phyloP scores from a whole-genome alignment of 2,329 filamentous ascomycete species.

The Plenodomus lindquistii region DNA sequence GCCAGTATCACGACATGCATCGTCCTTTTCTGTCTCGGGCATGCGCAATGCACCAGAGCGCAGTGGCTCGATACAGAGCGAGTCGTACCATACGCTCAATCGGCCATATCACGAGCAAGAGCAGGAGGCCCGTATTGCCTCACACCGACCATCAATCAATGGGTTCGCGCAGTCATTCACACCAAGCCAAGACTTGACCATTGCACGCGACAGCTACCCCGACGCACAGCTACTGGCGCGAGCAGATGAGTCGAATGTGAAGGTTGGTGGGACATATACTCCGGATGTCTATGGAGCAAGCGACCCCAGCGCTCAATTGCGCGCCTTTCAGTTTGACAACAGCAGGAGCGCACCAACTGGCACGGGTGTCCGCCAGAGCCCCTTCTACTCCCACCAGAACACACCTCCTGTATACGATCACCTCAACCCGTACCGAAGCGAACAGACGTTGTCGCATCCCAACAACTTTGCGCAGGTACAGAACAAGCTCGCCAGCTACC shows the following conservation, averaged over 20 bases:
- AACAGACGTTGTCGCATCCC: conserved; percentile 47
- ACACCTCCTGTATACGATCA: conserved; percentile 52
- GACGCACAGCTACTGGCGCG: conserved; percentile 27
- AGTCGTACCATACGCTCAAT: conserved; percentile 41
- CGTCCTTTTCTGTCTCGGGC: conserved; percentile 55
- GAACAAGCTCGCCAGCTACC: conserved; percentile 53
- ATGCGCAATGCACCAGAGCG: conserved; percentile 43
- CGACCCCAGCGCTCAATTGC: conserved; percentile 44
- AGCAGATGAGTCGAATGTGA: conserved; percentile 22
- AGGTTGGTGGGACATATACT: conserved; percentile 36
- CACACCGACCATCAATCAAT: conserved; percentile 39
- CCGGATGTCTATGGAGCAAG: conserved; percentile 40
- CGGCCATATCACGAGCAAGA: conserved; percentile 42
- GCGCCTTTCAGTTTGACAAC: conserved; percentile 45
- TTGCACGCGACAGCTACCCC: conserved; percentile 27
- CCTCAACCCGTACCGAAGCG: conserved; percentile 48
- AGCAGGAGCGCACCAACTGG: conserved; percentile 51
- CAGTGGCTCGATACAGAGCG: conserved; percentile 45
- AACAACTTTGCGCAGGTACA: conserved; percentile 54
- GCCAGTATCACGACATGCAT: conserved; percentile 50
- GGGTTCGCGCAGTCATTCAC: conserved; percentile 27
- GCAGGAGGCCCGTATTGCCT: conserved; percentile 34
- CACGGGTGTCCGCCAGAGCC: conserved; percentile 49
- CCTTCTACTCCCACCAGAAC: conserved; percentile 53
- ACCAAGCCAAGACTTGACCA: conserved; percentile 24